Conservation (phyloP, 768 basidiomycete species). For the Mycena epipterygia region DNA sequence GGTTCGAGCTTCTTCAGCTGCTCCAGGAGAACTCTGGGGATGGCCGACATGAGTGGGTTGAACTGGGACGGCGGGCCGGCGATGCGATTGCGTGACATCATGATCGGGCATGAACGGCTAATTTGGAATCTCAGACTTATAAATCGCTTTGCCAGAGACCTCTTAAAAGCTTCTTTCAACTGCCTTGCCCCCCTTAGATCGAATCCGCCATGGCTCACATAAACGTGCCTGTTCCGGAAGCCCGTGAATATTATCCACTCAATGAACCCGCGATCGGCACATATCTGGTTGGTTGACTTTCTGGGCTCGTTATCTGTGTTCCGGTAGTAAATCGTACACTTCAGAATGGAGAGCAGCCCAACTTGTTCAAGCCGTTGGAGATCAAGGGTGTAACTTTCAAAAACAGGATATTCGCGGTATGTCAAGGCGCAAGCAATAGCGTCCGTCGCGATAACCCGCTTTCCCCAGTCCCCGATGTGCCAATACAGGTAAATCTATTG, state of each 20-base stretch:
- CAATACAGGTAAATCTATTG: constrained; percentile 77
- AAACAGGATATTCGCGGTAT: constrained; percentile 79
- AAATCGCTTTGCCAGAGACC: background rate
- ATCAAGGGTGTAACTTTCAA: constrained; percentile 76
- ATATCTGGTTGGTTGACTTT: constrained; percentile 15
- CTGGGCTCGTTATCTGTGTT: background rate
- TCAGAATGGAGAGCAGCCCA: constrained; percentile 66
- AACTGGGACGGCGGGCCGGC: too few relatives aligned
- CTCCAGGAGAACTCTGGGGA: constrained; percentile 51
- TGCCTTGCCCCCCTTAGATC: background rate
- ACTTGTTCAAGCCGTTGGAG: constrained; percentile 75
- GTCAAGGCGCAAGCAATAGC: constrained; percentile 33
- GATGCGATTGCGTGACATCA: too few relatives aligned
- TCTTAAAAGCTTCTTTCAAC: background rate
- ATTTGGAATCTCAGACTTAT: too few relatives aligned
- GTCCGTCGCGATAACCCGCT: background rate
- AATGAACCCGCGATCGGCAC: constrained; percentile 72
- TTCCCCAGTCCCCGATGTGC: constrained; percentile 80
- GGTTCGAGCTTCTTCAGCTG: constrained; percentile 66
- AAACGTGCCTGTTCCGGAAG: constrained; percentile 65
- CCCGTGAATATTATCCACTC: constrained; percentile 69
- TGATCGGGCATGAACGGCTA: too few relatives aligned
- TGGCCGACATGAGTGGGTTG: too few relatives aligned
- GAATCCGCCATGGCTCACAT: constrained; percentile 43
- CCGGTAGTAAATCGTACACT: constrained; percentile 20